phyloP scores from a whole-genome alignment of 352 stramenopile genomes.

The Globisporangium abappressorium region DNA sequence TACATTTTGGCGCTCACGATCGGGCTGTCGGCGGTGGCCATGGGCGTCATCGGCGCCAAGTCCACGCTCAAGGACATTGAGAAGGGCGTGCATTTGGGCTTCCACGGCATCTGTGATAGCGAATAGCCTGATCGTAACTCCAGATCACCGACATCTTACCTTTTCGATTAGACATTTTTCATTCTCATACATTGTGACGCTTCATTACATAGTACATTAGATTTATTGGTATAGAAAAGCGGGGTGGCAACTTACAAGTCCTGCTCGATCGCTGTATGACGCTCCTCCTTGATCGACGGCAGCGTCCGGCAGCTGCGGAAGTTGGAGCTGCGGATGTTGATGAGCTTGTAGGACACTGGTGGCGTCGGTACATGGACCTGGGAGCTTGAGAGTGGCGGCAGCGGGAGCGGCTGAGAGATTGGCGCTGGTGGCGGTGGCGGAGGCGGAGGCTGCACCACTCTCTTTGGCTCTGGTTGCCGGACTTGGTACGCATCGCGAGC shows the following conservation, averaged over 20 bases:
- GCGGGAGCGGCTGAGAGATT: background rate
- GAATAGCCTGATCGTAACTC: slow-evolving; percentile 21
- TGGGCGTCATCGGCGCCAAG: slow-evolving; percentile 64
- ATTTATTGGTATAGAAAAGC: background rate
- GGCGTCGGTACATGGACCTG: slow-evolving; percentile 7
- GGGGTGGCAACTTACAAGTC: background rate
- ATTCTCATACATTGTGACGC: background rate
- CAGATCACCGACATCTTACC: background rate
- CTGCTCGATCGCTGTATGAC: slow-evolving; percentile 14
- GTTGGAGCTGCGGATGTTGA: slow-evolving; percentile 52
- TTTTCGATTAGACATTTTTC: background rate
- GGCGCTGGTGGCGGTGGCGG: background rate
- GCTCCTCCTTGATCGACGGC: slow-evolving; percentile 40
- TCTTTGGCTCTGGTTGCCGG: background rate
- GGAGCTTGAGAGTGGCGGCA: slow-evolving; percentile 2
- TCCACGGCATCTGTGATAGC: slow-evolving; percentile 62
- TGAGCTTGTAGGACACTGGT: slow-evolving; percentile 36
- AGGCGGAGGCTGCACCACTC: background rate
- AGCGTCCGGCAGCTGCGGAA: slow-evolving; percentile 28
- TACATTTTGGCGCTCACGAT: slow-evolving; percentile 73
- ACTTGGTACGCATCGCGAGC: background rate
- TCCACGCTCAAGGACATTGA: slow-evolving; percentile 57
- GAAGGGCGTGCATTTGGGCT: slow-evolving; percentile 59
- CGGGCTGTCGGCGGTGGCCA: slow-evolving; percentile 62
- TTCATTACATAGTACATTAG: slow-evolving; percentile 2